Base-by-base conservation (phyloP, 2,329 filamentous ascomycete genomes). In the Talaromyces sp. region DNA sequence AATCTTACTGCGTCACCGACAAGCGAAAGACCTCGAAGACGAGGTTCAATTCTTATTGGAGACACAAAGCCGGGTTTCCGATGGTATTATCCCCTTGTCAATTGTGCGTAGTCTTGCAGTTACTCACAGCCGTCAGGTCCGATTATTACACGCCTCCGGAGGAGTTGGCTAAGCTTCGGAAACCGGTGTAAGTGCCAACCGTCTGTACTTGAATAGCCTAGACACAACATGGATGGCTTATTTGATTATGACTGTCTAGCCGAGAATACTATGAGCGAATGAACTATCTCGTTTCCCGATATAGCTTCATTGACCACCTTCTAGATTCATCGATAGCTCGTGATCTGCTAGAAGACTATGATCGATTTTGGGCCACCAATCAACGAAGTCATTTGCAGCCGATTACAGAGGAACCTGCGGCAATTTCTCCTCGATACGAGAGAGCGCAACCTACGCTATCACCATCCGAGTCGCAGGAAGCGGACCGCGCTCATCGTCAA, bases 321-420 rank as follows among this genome's bases (percentile, higher is more conserved):
- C 81, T 97, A 61, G 91, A 96, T 74, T 96, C 91, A 8, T 92
- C 90, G 31, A 83, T 96, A n/a, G 92, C 92, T 1, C 92, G 96
- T 69, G 87, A 93, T 66, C 79, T 97, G 45, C 85, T 97, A 59
- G 92, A 95, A 69, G 92, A 97, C 73, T 97, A 96, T 73, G 86
- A 86, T 63, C 78, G 87, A 62, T 39, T 79, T 79, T 22, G 80
- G 83, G 62, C 78, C 78, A 50, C 76, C 78, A 51, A 68, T 15
- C 83, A 59, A 82, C 85, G 64, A 81, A 91, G 58, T 22, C 51
- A 60, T 6, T 89, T 90, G 1, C 79, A 83, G 33, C 91, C 89
- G 10, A 94, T 94, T 64, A 75, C 80, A n/a, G 90, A 94, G 69
- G 88, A 91, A 68, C 74, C 79, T 1, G 71, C 66, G 35, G 43